Evolutionary conservation across 2,329 filamentous ascomycete species (phyloP).

Genomic region (Blumeriella jaapii): DNA sequence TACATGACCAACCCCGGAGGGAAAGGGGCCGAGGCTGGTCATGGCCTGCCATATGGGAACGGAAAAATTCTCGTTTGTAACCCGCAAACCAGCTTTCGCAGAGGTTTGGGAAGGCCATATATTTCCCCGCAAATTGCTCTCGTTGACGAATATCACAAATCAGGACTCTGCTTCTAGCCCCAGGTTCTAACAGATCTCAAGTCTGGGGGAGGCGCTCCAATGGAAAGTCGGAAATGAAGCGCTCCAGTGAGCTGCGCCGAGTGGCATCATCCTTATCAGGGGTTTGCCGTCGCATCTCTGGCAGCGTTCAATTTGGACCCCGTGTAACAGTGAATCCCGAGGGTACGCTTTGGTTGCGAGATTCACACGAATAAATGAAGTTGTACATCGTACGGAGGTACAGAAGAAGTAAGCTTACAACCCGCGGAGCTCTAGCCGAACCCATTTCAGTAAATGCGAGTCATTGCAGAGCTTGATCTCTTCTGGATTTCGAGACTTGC

Average conservation of each 20-base stretch:
- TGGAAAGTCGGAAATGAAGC: conserved; percentile 1
- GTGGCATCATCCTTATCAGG: too few relatives aligned
- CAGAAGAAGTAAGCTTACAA: too few relatives aligned
- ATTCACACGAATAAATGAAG: too few relatives aligned
- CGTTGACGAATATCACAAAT: conserved; percentile 4
- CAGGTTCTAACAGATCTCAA: background rate
- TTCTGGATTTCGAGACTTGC: too few relatives aligned
- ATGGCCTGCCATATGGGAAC: conserved; percentile 3
- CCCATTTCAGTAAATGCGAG: too few relatives aligned
- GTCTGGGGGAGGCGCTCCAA: conserved; percentile 12
- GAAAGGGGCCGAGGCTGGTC: background rate
- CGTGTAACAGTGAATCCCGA: too few relatives aligned
- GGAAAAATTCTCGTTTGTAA: conserved; percentile 14
- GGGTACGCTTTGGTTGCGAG: too few relatives aligned
- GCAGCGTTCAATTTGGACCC: background rate
- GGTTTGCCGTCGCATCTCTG: background rate
- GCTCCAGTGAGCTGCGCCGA: conserved; percentile 1
- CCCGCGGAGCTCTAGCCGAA: too few relatives aligned
- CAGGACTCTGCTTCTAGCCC: conserved; percentile 4
- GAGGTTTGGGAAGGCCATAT: background rate
- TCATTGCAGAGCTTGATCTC: too few relatives aligned
- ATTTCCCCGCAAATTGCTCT: conserved; percentile 4
- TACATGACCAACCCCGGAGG: background rate
- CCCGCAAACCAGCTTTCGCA: conserved; percentile 9
- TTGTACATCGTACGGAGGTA: too few relatives aligned